Evolutionary conservation across 2,329 filamentous ascomycete species (phyloP), one percentile per base, ranked within the genome.

Genomic region (Fonsecaea nubica): DNA sequence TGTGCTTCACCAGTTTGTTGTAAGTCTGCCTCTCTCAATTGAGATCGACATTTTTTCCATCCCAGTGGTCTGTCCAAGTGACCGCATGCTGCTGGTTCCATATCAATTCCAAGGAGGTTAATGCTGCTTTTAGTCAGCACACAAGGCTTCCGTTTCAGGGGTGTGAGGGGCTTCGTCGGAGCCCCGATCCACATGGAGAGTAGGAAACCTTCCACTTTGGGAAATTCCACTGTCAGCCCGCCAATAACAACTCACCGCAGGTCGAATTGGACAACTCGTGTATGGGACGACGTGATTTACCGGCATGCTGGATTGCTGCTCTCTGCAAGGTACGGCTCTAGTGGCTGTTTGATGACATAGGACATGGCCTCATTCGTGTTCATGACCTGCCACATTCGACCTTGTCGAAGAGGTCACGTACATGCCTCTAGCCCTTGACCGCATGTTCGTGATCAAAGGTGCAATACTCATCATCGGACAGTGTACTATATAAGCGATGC

Each of bases 71-170:
- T 32, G 6, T 32, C 30, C 30, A 32, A 5, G 30, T 5, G 6
- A 4, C 30, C 6, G 25, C 25, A 25, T 25, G 25, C 2, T 25
- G 25, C 25, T 32, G 30, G 6, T 32, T 32, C 6, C 30, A 32
- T 32, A 5, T 6, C 30, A 32, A 32, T 32, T 6, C 30, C 4
- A 32, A 32, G 3, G 30, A 32, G 40, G 40, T 15, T 6, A 45
- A 8, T 18, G 40, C 30, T 32, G 15, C n/a, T 7, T 50, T 50
- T 50, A 50, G 45, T 50, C 45, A 50, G 10, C 18, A 50, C 8
- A 30, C 45, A 21, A 50, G 45, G 45, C 45, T 50, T 50, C 45
- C 45, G 3, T 50, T 50, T 50, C 45, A 50, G 45, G 45, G 45
- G 45, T 4, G 30, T 32, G 30, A 32, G 30, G 30, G 30, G 30